Evolutionary conservation across 1,284 basidiomycete genomes (phyloP).

Genomic region (Pseudozyma pruni): DNA sequence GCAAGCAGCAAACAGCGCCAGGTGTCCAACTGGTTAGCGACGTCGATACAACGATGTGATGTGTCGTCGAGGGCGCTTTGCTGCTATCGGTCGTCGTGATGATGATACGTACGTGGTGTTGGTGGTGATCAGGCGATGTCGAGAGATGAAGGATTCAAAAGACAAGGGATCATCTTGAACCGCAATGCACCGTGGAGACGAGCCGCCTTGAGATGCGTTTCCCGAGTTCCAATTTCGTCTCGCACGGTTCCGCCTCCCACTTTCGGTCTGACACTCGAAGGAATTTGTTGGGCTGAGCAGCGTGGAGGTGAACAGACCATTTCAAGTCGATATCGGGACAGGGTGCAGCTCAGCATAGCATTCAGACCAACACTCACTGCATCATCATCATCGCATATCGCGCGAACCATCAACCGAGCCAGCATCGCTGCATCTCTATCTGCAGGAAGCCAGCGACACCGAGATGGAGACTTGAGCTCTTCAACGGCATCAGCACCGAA

Average conservation of each 20-base stretch:
- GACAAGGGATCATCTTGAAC: background rate
- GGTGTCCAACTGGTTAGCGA: conserved; percentile 4
- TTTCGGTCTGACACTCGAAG: conserved; percentile 4
- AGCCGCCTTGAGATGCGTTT: conserved; percentile 12
- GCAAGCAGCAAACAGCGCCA: background rate
- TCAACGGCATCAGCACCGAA: background rate
- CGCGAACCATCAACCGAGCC: too few relatives aligned
- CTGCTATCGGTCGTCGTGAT: background rate
- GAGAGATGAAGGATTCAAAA: conserved; percentile 9
- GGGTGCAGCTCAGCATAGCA: conserved; percentile 1
- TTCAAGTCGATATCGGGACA: background rate
- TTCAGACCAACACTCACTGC: conserved; percentile 1
- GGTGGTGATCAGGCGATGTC: conserved; percentile 16
- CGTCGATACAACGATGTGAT: background rate
- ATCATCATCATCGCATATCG: background rate
- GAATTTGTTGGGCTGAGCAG: background rate
- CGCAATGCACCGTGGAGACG: conserved; percentile 23
- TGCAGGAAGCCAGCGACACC: background rate
- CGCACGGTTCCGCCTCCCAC: conserved; percentile 19
- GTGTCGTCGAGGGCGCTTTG: background rate
- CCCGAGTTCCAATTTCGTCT: conserved; percentile 19
- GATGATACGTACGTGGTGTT: conserved; percentile 29
- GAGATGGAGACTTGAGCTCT: conserved; percentile 9
- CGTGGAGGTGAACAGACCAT: conserved; percentile 12
- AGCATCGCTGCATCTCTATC: too few relatives aligned